Evolutionary conservation across 2,329 filamentous ascomycete species (phyloP), one percentile per base, ranked within the genome.

Genomic region (Penicillium aurantiogriseum): DNA sequence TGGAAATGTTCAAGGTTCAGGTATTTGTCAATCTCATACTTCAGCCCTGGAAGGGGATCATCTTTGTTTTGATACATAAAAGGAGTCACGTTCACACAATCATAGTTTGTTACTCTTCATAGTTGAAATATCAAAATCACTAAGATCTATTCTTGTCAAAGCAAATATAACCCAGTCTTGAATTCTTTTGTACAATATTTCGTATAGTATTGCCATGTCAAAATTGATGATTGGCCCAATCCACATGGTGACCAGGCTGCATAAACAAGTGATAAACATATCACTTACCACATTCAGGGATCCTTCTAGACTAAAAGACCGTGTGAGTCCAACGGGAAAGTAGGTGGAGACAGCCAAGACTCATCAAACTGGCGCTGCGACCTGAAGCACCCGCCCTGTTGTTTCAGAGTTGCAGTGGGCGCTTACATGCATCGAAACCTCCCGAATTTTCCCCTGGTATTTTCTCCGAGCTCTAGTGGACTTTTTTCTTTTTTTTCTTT

Each of bases 361-460:
- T 53, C 60, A 65, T 71, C 63, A 73, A 73, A 72, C 70, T 71
- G 68, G 67, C 69, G 67, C 69, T 64, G 67, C 65, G 61, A 69
- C 63, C 65, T 72, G 68, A 73, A 72, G 69, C 70, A 72, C 66
- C 67, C 63, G 65, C 69, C 62, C 55, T 64, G 60, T 65, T 62
- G 71, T 73, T 74, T 74, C 71, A 72, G 63, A 63, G 27, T 60
- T 46, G 35, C 36, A 56, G 64, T 69, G 65, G 68, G 70, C 70
- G 70, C 69, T 69, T 71, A 72, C 63, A 49, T 60, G 60, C 58
- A 71, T 65, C 66, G 50, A 63, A 51, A 33, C 36, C 39, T 40
- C 44, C 31, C 46, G 44, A 51, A 55, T 53, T 50, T 54, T 27
- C 45, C 36, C 40, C 29, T 56, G 23, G 42, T 45, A 60, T 58